phyloP scores from a whole-genome alignment of 106 monocot genomes.

The Dendrobium officinale region DNA sequence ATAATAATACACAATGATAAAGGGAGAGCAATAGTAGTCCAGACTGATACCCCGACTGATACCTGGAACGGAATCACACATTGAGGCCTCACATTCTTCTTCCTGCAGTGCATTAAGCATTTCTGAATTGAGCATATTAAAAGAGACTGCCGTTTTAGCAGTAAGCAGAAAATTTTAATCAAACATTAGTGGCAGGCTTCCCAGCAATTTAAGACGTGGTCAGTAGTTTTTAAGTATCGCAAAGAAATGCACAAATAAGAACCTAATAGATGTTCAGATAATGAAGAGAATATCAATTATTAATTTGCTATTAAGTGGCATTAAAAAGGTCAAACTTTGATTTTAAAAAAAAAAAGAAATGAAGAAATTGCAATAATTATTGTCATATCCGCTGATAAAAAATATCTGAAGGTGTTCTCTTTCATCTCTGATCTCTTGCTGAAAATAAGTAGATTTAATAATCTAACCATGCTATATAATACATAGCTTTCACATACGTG shows the following conservation, averaged over 20 bases:
- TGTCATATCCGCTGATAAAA: not conserved
- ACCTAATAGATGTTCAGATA: not conserved
- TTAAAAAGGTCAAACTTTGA: not conserved
- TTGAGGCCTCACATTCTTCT: conserved; percentile 52
- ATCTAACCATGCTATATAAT: not conserved
- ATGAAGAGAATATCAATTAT: not conserved
- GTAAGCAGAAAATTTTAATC: not conserved
- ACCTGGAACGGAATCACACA: conserved; percentile 62
- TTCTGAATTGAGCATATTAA: conserved; percentile 32
- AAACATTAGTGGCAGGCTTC: not conserved
- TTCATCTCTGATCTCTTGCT: not conserved
- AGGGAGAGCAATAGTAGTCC: not conserved
- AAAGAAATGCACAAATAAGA: not conserved
- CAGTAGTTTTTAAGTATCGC: not conserved
- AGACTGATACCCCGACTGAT: conserved; percentile 25
- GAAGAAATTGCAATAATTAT: not conserved
- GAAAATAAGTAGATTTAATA: not conserved
- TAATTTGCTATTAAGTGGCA: not conserved
- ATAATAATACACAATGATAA: not conserved
- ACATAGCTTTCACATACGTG: not conserved
- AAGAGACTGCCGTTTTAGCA: not conserved
- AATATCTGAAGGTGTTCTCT: not conserved
- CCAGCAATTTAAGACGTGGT: not conserved
- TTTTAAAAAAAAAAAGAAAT: not conserved
- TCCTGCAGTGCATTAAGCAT: conserved; percentile 28